Evolutionary conservation across 768 basidiomycete genomes (phyloP).

Genomic region (Rickenella mellea): DNA sequence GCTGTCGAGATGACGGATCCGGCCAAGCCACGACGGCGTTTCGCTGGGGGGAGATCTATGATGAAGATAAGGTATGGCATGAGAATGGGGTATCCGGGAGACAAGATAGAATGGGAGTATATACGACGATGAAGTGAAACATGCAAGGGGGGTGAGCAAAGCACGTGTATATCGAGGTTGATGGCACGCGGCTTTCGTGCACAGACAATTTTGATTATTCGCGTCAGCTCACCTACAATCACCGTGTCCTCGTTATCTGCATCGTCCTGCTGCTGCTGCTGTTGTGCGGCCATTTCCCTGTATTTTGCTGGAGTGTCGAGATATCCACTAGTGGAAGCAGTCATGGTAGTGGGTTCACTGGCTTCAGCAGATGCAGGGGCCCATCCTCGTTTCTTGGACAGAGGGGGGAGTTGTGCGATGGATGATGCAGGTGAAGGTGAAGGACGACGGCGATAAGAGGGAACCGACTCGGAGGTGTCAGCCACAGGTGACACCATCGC

Average conservation of each 20-base stretch:
- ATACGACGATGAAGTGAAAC: slow-evolving; percentile 6
- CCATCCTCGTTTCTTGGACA: slow-evolving; percentile 64
- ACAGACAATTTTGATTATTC: slow-evolving; percentile 1
- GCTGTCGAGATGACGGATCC: slow-evolving; percentile 80
- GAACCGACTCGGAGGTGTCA: slow-evolving; percentile 5
- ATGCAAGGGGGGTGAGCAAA: not conserved
- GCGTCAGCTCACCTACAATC: slow-evolving; percentile 29
- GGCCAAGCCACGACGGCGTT: slow-evolving; percentile 73
- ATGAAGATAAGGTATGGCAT: not conserved
- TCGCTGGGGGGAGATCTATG: slow-evolving; percentile 66
- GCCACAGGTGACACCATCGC: slow-evolving; percentile 9
- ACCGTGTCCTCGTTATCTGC: slow-evolving; percentile 37
- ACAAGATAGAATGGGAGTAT: slow-evolving; percentile 15
- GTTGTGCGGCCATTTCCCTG: slow-evolving; percentile 24
- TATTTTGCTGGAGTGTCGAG: slow-evolving; percentile 64
- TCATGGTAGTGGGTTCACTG: slow-evolving; percentile 40
- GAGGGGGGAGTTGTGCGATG: slow-evolving; percentile 14
- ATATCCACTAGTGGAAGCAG: slow-evolving; percentile 51
- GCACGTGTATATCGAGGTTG: not conserved
- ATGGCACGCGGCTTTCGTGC: not conserved
- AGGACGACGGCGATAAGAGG: slow-evolving; percentile 12
- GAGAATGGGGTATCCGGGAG: slow-evolving; percentile 3
- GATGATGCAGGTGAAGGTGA: slow-evolving; percentile 28
- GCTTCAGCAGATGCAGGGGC: slow-evolving; percentile 51
- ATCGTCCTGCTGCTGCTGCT: slow-evolving; percentile 19